Evolutionary conservation across 2,329 filamentous ascomycete genomes (phyloP).

Genomic region (Pseudopithomyces chartarum): DNA sequence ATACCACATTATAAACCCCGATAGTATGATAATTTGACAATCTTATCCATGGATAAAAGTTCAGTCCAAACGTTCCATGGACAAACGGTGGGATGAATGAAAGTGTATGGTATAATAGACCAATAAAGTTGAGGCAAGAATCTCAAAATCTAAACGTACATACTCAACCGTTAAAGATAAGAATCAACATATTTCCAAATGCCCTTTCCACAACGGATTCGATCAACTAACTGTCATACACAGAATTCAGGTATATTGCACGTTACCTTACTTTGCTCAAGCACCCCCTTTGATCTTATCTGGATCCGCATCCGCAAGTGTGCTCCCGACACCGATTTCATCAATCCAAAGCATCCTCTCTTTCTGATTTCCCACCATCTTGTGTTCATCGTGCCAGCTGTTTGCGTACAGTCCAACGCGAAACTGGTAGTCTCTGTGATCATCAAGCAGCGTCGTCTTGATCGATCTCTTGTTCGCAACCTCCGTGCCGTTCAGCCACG

Average conservation of each 20-base stretch:
- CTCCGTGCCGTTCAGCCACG: conserved; percentile 55
- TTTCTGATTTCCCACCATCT: conserved; percentile 4
- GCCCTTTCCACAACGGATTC: too few species aligned
- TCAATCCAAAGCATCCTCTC: conserved; percentile 1
- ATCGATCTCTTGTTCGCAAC: conserved; percentile 49
- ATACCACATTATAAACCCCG: too few species aligned
- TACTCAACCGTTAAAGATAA: too few species aligned
- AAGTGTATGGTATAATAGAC: too few species aligned
- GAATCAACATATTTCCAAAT: too few species aligned
- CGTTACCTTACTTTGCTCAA: neutral
- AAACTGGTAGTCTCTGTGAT: conserved; percentile 50
- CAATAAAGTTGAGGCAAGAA: too few species aligned
- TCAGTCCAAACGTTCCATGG: too few species aligned
- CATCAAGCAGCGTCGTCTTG: conserved; percentile 54
- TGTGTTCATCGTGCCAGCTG: conserved; percentile 51
- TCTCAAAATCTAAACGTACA: too few species aligned
- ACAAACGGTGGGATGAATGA: too few species aligned
- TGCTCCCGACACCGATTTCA: neutral
- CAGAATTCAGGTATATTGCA: neutral
- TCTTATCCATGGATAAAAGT: too few species aligned
- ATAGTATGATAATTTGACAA: too few species aligned
- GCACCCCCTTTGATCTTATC: conserved; percentile 1
- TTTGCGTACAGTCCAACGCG: conserved; percentile 58
- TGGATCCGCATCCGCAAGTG: neutral
- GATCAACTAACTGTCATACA: too few species aligned